These are phyloP conservation scores for Pseudonitzschia multistriata DNA, from an alignment of 108 stramenopile genomes.

Conservation along the genomic window DNA sequence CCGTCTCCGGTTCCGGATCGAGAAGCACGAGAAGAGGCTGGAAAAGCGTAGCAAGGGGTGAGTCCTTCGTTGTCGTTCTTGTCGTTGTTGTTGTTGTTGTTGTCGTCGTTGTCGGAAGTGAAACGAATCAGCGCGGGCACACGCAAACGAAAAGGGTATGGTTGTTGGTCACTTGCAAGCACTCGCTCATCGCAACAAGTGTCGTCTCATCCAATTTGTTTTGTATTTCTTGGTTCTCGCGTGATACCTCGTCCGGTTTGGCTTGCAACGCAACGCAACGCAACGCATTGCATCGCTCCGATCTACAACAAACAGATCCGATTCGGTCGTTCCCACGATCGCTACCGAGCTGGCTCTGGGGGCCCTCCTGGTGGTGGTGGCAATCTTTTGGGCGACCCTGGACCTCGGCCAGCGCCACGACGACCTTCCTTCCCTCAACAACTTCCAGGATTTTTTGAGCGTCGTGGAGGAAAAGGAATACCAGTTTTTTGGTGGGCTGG, in stretches of 20 bases:
- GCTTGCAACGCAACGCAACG: no score
- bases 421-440: background rate
- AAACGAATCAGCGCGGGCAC: no score
- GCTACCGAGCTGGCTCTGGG: conserved; percentile 1
- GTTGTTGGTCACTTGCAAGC: no score
- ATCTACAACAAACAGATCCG: background rate
- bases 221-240: background rate
- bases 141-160: conserved; percentile 12
- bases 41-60: background rate
- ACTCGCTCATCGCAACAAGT: no score
- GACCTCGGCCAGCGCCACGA: conserved; percentile 13
- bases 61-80: no score
- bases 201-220: background rate
- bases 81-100: no score
- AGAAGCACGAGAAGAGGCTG: background rate
- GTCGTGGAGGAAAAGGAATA: conserved; percentile 9
- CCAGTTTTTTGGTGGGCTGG: background rate
- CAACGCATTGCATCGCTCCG: background rate
- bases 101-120: no score
- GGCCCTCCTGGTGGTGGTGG: background rate
- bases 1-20: background rate
- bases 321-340: conserved; percentile 9
- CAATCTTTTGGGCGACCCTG: conserved; percentile 12
- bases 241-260: no score
- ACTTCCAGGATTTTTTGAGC: background rate